A percentile compares a stretch with the other conserved stretches of the same genome.
Conservation (phyloP, 2,329 filamentous ascomycete species). For the Cladosporium sp. region DNA sequence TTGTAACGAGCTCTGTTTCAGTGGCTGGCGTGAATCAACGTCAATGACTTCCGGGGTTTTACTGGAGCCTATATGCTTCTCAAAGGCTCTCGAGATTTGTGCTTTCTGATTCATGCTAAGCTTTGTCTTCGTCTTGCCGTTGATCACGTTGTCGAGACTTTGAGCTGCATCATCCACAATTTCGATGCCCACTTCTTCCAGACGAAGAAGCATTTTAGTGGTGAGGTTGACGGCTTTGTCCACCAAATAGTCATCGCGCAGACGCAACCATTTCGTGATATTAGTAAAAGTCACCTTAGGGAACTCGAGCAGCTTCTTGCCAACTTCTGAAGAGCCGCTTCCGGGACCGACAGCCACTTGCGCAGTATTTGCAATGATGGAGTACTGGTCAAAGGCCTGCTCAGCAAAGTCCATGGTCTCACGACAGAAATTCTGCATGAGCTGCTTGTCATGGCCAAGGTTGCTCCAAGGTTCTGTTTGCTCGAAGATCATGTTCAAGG, state of each 20-base stretch:
- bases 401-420: constrained; percentile 94
- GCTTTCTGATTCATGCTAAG: constrained; percentile 78
- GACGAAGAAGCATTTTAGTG: constrained; percentile 73
- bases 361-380: constrained; percentile 71
- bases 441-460: constrained; percentile 64
- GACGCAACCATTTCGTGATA: constrained; percentile 81
- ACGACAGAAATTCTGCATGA: constrained; percentile 89
- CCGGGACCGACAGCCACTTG: constrained; percentile 39
- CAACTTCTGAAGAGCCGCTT: constrained; percentile 30
- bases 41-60: constrained; percentile 16
- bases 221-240: constrained; percentile 77
- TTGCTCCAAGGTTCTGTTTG: constrained; percentile 80
- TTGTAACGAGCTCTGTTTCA: constrained; percentile 39
- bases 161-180: constrained; percentile 58
- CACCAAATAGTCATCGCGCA: constrained; percentile 83
- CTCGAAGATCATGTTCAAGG: constrained; percentile 73
- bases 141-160: constrained; percentile 62
- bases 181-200: constrained; percentile 73
- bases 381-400: constrained; percentile 77
- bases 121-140: constrained; percentile 66
- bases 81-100: constrained; percentile 64
- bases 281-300: constrained; percentile 62
- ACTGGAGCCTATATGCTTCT: constrained; percentile 43
- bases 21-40: constrained; percentile 26
- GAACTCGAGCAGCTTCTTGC: constrained; percentile 58